Conservation (phyloP, 2,329 filamentous ascomycete species). For the Pseudodiploospora longispora region DNA sequence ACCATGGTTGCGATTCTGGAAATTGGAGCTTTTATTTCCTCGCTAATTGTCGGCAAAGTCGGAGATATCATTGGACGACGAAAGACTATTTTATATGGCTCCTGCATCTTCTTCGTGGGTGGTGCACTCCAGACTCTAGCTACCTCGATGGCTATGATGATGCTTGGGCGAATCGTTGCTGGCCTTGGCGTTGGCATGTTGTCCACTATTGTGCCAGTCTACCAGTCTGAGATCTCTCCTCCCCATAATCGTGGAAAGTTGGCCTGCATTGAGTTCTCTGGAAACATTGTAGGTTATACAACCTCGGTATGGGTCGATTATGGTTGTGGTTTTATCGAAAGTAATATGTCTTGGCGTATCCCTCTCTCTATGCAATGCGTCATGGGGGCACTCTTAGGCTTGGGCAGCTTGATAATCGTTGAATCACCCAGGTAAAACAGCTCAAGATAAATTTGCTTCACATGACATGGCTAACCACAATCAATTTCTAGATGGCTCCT, state of each 20-base stretch:
- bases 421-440: conserved; percentile 79
- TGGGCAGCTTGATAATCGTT: conserved; percentile 87
- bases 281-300: conserved; percentile 92
- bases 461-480: neutral
- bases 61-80: conserved; percentile 88
- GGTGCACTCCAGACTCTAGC: conserved; percentile 80
- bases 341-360: conserved; percentile 80
- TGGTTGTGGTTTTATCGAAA: conserved; percentile 84
- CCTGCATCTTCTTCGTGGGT: conserved; percentile 76
- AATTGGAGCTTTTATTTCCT: conserved; percentile 85
- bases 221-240: conserved; percentile 91
- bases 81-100: conserved; percentile 87
- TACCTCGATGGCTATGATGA: conserved; percentile 83
- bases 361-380: conserved; percentile 88
- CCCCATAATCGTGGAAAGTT: conserved; percentile 93
- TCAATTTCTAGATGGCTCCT: conserved; percentile 69
- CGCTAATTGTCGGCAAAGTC: conserved; percentile 74
- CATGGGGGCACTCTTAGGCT: conserved; percentile 79
- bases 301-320: conserved; percentile 99
- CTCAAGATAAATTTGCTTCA: neutral
- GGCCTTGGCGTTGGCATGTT: conserved; percentile 82
- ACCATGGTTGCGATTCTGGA: conserved; percentile 98
- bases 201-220: conserved; percentile 87
- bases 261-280: conserved; percentile 95
- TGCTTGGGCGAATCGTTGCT: conserved; percentile 71